phyloP scores from a whole-genome alignment of 805 yeast genomes.

The Candida fluviatilis region DNA sequence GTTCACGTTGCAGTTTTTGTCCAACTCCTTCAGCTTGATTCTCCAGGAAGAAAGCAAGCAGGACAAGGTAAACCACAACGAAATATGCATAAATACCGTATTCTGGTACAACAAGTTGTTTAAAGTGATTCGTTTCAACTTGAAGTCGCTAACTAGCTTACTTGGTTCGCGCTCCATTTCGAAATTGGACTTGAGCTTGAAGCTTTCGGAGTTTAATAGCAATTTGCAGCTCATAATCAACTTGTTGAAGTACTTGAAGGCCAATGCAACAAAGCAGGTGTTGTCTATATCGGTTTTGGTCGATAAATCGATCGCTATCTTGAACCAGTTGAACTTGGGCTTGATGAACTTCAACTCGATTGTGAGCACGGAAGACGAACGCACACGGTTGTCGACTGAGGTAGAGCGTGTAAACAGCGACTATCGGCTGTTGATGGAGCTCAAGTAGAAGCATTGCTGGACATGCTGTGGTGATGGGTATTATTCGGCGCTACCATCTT shows the following conservation, averaged over 20 bases:
- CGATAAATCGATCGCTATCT: not conserved
- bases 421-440: not conserved
- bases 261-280: not conserved
- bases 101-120: constrained; percentile 34
- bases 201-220: constrained; percentile 28
- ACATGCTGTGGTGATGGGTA: too few species aligned
- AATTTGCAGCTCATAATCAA: constrained; percentile 31
- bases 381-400: not conserved
- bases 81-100: constrained; percentile 11
- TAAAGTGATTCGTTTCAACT: constrained; percentile 30
- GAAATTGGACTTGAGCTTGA: constrained; percentile 15
- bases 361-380: not conserved
- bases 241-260: constrained; percentile 22
- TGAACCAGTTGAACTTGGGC: not conserved
- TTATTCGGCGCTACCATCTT: too few species aligned
- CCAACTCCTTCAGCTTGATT: constrained; percentile 35
- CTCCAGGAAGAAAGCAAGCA: constrained; percentile 14
- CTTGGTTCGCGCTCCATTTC: constrained; percentile 10
- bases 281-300: not conserved
- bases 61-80: constrained; percentile 1
- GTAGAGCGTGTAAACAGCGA: not conserved
- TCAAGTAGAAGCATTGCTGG: too few species aligned
- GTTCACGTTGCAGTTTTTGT: constrained; percentile 38
- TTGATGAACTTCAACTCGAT: constrained; percentile 2
- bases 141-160: constrained; percentile 18